Evolutionary conservation across 2,329 filamentous ascomycete species (phyloP).

Genomic region (Rachicladosporium sp.): DNA sequence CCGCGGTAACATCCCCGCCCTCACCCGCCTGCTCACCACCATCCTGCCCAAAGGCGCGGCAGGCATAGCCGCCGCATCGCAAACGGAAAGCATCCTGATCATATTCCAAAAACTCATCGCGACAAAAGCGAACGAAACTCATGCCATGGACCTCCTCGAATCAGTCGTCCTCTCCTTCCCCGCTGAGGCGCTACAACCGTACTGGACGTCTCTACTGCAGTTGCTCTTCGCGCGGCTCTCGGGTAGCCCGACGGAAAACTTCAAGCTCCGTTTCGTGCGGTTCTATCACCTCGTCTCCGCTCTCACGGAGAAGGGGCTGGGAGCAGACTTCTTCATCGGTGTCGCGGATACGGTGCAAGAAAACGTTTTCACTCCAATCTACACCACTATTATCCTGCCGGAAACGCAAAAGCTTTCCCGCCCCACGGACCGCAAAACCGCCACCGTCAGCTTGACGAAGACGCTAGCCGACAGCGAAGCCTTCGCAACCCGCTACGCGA

Average conservation of each 20-base stretch:
- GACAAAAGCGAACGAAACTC: conserved; percentile 70
- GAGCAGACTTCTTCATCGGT: conserved; percentile 81
- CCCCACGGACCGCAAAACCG: conserved; percentile 82
- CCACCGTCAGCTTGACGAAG: conserved; percentile 86
- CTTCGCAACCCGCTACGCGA: conserved; percentile 57
- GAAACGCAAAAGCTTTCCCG: conserved; percentile 79
- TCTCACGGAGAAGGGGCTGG: conserved; percentile 65
- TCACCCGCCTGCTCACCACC: conserved; percentile 73
- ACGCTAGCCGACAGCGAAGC: conserved; percentile 75
- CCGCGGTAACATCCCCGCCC: conserved; percentile 82
- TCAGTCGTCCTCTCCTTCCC: conserved; percentile 62
- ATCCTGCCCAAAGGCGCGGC: conserved; percentile 70
- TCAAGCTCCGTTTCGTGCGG: conserved; percentile 76
- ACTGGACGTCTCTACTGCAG: conserved; percentile 67
- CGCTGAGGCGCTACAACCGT: conserved; percentile 59
- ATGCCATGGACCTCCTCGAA: conserved; percentile 85
- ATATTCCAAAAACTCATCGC: conserved; percentile 87
- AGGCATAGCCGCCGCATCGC: conserved; percentile 63
- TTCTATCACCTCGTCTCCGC: conserved; percentile 91
- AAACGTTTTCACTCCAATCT: conserved; percentile 69
- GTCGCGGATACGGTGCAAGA: conserved; percentile 72
- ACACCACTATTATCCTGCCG: conserved; percentile 74
- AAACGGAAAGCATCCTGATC: conserved; percentile 77
- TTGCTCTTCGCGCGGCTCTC: conserved; percentile 64
- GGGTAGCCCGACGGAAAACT: conserved; percentile 68